Percentiles rank a stretch among this genome's conserved stretches.
These are phyloP conservation scores for Amaranthus palmeri DNA, from an alignment of 148 eudicot species.

Conservation along the genomic window DNA sequence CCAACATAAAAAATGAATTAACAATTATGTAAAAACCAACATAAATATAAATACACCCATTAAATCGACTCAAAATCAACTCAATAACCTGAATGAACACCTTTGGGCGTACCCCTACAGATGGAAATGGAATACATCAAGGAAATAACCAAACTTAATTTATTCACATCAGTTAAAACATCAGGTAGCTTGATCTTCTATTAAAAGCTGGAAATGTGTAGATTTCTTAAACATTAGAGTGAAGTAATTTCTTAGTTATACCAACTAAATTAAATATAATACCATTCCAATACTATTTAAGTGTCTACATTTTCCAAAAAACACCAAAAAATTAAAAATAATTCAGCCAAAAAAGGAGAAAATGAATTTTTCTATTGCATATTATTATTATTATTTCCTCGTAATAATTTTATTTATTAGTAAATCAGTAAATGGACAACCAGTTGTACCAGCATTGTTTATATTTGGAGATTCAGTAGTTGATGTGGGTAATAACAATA, in stretches of 20 bases:
- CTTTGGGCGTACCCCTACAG: too few species aligned
- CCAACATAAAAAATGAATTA: too few species aligned
- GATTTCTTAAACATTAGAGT: slow-evolving; percentile 6
- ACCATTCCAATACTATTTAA: slow-evolving; percentile 11
- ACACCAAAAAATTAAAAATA: background rate
- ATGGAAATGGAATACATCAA: too few species aligned
- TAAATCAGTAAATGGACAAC: slow-evolving; percentile 43
- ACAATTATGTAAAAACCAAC: background rate
- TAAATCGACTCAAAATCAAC: background rate
- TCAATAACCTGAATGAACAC: background rate
- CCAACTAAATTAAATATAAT: background rate
- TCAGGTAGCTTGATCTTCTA: slow-evolving; percentile 12
- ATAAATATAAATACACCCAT: background rate
- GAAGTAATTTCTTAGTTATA: background rate
- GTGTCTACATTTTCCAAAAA: background rate
- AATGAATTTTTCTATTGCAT: background rate
- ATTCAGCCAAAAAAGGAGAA: background rate
- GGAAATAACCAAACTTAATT: background rate
- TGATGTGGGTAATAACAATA: slow-evolving; percentile 84
- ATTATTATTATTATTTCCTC: background rate
- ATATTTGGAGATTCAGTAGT: slow-evolving; percentile 83
- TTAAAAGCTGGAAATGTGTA: slow-evolving; percentile 4
- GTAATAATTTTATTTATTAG: background rate
- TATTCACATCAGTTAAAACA: slow-evolving; percentile 21
- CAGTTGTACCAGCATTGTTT: slow-evolving; percentile 80